Evolutionary conservation across 1,139 yeast species (phyloP).

Genomic region (Nakaseomyces delphensis): DNA sequence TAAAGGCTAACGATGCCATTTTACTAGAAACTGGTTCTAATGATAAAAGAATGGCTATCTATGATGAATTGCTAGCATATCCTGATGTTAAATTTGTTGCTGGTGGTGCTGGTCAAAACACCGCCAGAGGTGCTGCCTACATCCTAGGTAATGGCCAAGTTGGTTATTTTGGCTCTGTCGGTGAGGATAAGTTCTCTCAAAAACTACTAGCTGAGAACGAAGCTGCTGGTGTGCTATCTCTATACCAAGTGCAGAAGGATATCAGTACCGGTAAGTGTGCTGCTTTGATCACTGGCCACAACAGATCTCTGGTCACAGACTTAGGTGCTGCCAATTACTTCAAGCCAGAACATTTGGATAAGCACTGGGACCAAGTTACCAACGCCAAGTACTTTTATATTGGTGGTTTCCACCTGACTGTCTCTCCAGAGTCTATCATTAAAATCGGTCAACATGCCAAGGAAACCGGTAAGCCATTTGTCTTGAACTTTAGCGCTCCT

Average conservation of each 20-base stretch:
- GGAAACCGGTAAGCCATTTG: conserved; percentile 70
- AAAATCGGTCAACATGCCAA: conserved; percentile 90
- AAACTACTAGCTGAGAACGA: conserved; percentile 75
- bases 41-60: conserved; percentile 79
- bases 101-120: conserved; percentile 99
- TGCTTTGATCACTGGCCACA: conserved; percentile 77
- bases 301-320: conserved; percentile 92
- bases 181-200: conserved; percentile 81
- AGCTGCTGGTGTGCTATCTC: conserved; percentile 78
- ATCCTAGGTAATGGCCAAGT: conserved; percentile 75
- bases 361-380: conserved; percentile 81
- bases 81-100: conserved; percentile 69
- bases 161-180: conserved; percentile 93
- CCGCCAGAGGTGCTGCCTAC: conserved; percentile 98
- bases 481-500: conserved; percentile 90
- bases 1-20: conserved; percentile 92
- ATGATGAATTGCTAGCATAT: conserved; percentile 59
- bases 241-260: conserved; percentile 69
- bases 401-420: conserved; percentile 98
- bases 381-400: conserved; percentile 76
- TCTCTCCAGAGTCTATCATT: conserved; percentile 87
- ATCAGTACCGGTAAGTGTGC: conserved; percentile 97
- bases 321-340: conserved; percentile 97
- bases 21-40: conserved; percentile 51
- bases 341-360: conserved; percentile 77